phyloP scores from a whole-genome alignment of 75 land plant species.

The Picea glauca region DNA sequence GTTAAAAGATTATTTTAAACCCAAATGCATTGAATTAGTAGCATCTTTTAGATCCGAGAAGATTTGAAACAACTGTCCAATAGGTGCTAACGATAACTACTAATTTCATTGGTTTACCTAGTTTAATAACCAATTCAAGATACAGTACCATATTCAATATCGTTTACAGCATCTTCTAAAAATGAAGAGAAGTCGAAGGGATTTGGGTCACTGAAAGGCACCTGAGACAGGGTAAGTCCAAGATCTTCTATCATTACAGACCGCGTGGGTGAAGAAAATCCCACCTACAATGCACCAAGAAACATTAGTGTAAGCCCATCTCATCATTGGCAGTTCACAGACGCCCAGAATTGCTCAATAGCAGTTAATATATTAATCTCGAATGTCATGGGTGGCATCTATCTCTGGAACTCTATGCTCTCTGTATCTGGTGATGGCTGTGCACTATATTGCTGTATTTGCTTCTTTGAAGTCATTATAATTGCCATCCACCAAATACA shows the following conservation, averaged over 20 bases:
- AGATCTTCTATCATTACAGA: conserved; percentile 27
- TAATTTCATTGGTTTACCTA: background rate
- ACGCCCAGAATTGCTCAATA: background rate
- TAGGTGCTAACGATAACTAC: background rate
- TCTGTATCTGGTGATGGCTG: background rate
- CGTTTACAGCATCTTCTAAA: no score
- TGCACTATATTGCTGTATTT: no score
- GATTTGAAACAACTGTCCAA: background rate
- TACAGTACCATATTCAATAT: background rate
- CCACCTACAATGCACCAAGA: conserved; percentile 29
- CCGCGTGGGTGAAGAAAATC: conserved; percentile 36
- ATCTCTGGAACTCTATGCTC: background rate
- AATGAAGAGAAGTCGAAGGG: conserved; percentile 5
- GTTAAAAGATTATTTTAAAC: background rate
- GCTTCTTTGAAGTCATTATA: no score
- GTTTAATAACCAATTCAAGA: background rate
- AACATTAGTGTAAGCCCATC: background rate
- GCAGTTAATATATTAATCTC: background rate
- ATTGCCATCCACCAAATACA: no score
- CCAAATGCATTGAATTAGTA: background rate
- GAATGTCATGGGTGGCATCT: background rate
- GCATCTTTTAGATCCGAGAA: background rate
- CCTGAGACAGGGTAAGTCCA: conserved; percentile 34
- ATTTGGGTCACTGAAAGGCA: background rate
- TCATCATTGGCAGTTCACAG: background rate